Conservation (phyloP, 2,329 filamentous ascomycete species). For the Pyricularia pennisetigena region DNA sequence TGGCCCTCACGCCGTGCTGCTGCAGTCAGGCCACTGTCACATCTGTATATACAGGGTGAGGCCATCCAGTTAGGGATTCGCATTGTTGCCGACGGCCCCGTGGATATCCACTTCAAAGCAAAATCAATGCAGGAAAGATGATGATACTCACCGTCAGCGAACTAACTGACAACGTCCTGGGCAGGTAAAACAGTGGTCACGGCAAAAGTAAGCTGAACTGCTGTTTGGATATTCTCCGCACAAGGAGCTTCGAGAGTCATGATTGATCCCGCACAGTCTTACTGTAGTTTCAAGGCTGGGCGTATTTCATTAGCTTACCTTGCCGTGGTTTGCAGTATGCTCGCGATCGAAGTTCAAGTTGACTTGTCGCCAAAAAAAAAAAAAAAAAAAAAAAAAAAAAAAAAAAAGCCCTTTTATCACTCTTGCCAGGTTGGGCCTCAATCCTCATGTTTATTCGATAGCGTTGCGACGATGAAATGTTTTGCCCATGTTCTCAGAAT, state of each 20-base stretch:
- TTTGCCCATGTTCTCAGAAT: conserved; percentile 27
- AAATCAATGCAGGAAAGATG: not conserved
- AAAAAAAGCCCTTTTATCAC: too few species aligned
- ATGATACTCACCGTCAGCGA: not conserved
- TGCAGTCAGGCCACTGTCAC: too few species aligned
- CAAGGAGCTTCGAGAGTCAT: not conserved
- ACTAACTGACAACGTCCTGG: not conserved
- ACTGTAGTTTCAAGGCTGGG: not conserved
- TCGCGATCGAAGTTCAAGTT: too few species aligned
- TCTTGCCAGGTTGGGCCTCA: not conserved
- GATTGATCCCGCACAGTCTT: not conserved
- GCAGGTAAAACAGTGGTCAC: not conserved
- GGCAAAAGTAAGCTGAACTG: not conserved
- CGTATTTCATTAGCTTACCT: not conserved
- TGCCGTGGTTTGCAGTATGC: too few species aligned
- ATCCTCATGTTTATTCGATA: not conserved
- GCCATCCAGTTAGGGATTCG: too few species aligned
- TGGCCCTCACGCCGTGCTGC: too few species aligned
- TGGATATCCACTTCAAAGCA: not conserved
- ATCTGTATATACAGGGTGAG: not conserved
- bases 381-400: too few species aligned
- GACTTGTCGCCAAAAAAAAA: too few species aligned
- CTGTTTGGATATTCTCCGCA: not conserved
- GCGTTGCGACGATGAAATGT: too few species aligned
- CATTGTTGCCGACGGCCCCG: not conserved